Percentiles rank a stretch among this genome's conserved stretches.
Evolutionary conservation across 805 yeast genomes (phyloP).

Genomic region (Kodamaea sagamina): DNA sequence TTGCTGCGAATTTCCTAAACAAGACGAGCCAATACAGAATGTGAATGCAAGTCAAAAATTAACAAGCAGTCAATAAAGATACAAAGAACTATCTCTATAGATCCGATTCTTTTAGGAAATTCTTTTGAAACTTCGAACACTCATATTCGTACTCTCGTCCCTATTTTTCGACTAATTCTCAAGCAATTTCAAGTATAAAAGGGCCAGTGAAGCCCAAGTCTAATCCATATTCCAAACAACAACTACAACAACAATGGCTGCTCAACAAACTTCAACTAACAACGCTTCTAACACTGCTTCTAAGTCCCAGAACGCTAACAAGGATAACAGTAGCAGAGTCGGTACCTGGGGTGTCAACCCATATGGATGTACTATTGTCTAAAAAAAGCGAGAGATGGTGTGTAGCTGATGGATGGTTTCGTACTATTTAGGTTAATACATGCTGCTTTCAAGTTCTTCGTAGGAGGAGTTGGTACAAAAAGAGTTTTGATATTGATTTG

Average conservation of each 20-base stretch:
- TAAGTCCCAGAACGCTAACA: slow-evolving; percentile 2
- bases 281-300: not conserved
- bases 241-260: slow-evolving; percentile 5
- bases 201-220: not conserved
- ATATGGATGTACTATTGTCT: slow-evolving; percentile 1
- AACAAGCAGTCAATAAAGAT: too few relatives aligned
- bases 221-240: not conserved
- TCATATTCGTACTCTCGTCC: not conserved
- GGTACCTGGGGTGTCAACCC: slow-evolving; percentile 5
- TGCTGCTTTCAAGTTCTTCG: slow-evolving; percentile 1
- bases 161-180: too few relatives aligned
- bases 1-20: slow-evolving; percentile 4
- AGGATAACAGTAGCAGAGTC: not conserved
- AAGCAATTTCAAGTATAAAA: not conserved
- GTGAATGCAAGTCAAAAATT: too few relatives aligned
- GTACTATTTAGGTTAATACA: not conserved
- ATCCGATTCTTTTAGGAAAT: not conserved
- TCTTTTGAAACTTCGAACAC: too few relatives aligned
- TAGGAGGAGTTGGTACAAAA: too few relatives aligned
- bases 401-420: not conserved
- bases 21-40: not conserved
- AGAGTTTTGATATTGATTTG: too few relatives aligned
- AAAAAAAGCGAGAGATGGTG: not conserved
- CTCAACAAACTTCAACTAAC: slow-evolving; percentile 5
- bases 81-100: not conserved